A percentile compares a stretch with the other conserved stretches of the same genome.
phyloP scores from a whole-genome alignment of 345 rosid species.

The Ceriops zippeliana region DNA sequence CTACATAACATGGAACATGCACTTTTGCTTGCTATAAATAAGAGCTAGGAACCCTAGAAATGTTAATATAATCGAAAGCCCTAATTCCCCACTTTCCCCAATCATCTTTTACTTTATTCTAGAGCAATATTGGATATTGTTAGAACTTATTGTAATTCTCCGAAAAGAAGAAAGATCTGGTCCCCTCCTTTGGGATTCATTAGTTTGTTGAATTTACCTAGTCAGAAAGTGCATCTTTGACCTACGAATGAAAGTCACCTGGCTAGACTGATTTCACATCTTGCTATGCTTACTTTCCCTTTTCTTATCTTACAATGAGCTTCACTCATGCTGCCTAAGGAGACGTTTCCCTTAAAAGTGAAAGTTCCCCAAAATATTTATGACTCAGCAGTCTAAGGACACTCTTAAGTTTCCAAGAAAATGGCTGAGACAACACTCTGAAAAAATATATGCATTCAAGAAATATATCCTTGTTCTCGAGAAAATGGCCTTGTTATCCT shows the following conservation, averaged over 20 bases:
- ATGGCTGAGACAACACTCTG: not conserved
- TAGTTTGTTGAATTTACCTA: constrained; percentile 26
- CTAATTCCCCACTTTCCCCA: constrained; percentile 24
- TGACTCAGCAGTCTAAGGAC: not conserved
- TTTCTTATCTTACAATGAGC: not conserved
- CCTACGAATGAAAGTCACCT: constrained; percentile 14
- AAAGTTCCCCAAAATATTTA: not conserved
- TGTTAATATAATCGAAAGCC: constrained; percentile 34
- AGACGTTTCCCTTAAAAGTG: not conserved
- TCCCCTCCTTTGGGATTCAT: constrained; percentile 19
- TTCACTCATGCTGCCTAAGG: not conserved
- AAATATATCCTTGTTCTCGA: not conserved
- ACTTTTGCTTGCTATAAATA: constrained; percentile 42
- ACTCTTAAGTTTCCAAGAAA: not conserved
- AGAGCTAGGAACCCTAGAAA: constrained; percentile 45
- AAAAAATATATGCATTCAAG: not conserved
- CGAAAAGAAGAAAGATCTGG: constrained; percentile 16
- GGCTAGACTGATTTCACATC: not conserved
- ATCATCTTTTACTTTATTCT: constrained; percentile 25
- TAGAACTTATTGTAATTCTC: constrained; percentile 20
- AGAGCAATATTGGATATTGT: constrained; percentile 27
- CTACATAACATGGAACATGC: constrained; percentile 37
- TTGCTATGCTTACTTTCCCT: not conserved
- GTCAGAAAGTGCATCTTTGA: constrained; percentile 28
- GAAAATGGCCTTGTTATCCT: not conserved